Evolutionary conservation across 169 alveolate genomes (phyloP).

Genomic region (Eimeria brunetti): DNA sequence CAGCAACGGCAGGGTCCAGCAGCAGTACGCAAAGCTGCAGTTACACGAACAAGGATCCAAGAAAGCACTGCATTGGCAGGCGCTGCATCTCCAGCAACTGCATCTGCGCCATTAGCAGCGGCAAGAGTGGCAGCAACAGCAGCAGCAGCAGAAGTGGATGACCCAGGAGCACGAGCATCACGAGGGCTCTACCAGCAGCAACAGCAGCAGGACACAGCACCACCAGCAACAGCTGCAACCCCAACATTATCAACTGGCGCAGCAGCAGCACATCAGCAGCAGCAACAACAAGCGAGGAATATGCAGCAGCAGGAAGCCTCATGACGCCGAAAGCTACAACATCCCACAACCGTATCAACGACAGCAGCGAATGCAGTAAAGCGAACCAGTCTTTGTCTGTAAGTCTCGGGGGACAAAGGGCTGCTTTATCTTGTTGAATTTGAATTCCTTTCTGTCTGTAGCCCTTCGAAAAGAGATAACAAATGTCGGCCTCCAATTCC

Average conservation of each 20-base stretch:
- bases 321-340: not conserved
- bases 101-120: no score
- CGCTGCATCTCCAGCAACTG: no score
- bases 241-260: not conserved
- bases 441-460: not conserved
- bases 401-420: not conserved
- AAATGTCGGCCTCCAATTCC: slow-evolving; percentile 12
- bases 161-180: not conserved
- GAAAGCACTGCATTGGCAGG: no score
- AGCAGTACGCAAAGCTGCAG: not conserved
- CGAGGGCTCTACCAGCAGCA: not conserved
- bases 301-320: not conserved
- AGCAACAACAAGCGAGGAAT: not conserved
- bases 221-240: not conserved
- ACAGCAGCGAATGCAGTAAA: not conserved
- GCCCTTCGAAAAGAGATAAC: not conserved
- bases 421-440: not conserved
- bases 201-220: not conserved
- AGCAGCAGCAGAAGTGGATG: not conserved
- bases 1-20: not conserved
- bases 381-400: slow-evolving; percentile 33
- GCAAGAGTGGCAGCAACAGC: not conserved
- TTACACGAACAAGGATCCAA: not conserved
- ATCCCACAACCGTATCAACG: not conserved
- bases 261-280: not conserved